phyloP scores from a whole-genome alignment of 768 basidiomycete genomes.

The Suillus subluteus region DNA sequence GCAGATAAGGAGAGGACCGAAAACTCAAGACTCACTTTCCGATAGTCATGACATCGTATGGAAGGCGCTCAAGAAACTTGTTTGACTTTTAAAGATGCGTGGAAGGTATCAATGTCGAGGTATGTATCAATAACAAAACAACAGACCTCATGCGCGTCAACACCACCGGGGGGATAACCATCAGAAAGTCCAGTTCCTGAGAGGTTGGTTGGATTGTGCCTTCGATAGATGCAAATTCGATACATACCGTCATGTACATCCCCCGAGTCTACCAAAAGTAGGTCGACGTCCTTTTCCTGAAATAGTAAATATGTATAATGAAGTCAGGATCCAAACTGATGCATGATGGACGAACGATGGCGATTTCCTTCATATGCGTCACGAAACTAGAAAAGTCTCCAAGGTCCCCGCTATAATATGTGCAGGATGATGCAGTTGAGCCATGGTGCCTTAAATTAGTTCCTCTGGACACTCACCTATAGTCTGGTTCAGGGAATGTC shows the following conservation, averaged over 20 bases:
- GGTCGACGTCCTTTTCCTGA: slow-evolving; percentile 74
- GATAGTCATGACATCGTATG: slow-evolving; percentile 83
- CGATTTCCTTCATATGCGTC: slow-evolving; percentile 76
- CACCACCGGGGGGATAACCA: slow-evolving; percentile 68
- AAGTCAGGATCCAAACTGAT: not conserved
- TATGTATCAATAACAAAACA: not conserved
- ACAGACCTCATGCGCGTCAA: slow-evolving; percentile 72
- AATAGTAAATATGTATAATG: not conserved
- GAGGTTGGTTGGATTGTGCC: not conserved
- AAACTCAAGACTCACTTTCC: slow-evolving; percentile 63
- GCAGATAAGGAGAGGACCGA: not conserved
- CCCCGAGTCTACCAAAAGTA: slow-evolving; percentile 83
- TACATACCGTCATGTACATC: slow-evolving; percentile 70
- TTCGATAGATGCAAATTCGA: not conserved
- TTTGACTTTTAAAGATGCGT: slow-evolving; percentile 53
- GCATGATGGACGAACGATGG: slow-evolving; percentile 45
- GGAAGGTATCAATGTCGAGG: slow-evolving; percentile 1
- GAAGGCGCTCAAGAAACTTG: slow-evolving; percentile 69
- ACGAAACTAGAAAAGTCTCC: slow-evolving; percentile 93
- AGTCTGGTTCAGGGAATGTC: slow-evolving; percentile 76
- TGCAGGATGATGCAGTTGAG: not conserved
- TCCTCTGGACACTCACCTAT: slow-evolving; percentile 45
- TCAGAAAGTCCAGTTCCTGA: slow-evolving; percentile 78
- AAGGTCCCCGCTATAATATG: slow-evolving; percentile 51
- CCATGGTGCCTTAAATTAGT: not conserved